Percentiles rank a stretch among this genome's conserved stretches.
These are phyloP conservation scores for Pseudopyricularia javanii DNA, from an alignment of 2,329 filamentous ascomycete genomes.

Conservation along the genomic window DNA sequence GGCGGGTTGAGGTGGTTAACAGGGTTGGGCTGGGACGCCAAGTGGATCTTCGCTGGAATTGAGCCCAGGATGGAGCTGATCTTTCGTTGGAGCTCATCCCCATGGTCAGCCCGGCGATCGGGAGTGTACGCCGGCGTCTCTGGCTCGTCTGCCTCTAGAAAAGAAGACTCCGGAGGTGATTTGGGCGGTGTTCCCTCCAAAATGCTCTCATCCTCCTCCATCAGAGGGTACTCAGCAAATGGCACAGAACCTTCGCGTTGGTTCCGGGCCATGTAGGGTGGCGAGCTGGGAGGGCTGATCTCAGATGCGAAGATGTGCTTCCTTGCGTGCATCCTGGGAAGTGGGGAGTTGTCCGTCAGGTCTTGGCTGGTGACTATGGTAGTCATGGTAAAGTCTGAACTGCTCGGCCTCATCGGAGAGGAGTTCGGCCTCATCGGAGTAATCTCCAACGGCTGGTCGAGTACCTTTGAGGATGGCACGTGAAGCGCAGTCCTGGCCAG, in stretches of 20 bases:
- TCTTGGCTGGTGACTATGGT: neutral
- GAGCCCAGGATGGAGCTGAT: constrained; percentile 67
- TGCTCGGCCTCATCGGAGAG: neutral
- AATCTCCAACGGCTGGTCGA: neutral
- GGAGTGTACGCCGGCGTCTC: constrained; percentile 11
- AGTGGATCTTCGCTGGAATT: constrained; percentile 67
- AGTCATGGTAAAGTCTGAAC: neutral
- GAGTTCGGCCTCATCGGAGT: neutral
- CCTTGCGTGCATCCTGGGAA: constrained; percentile 16
- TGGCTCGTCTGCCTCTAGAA: constrained; percentile 28
- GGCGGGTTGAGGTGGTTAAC: constrained; percentile 44
- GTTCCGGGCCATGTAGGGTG: constrained; percentile 15
- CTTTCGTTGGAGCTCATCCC: constrained; percentile 65
- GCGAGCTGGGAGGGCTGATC: constrained; percentile 36
- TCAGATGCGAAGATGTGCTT: constrained; percentile 18
- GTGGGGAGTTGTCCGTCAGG: constrained; percentile 23
- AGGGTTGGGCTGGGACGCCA: constrained; percentile 45
- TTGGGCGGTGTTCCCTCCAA: constrained; percentile 28
- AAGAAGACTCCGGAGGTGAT: constrained; percentile 29
- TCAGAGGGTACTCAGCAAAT: constrained; percentile 32
- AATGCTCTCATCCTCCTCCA: constrained; percentile 25
- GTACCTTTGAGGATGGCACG: neutral
- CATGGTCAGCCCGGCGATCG: constrained; percentile 26
- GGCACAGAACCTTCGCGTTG: constrained; percentile 15
- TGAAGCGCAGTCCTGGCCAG: constrained; percentile 15